Evolutionary conservation across 23 red algal genomes (phyloP).

Genomic region (Gracilaria gracilis): DNA sequence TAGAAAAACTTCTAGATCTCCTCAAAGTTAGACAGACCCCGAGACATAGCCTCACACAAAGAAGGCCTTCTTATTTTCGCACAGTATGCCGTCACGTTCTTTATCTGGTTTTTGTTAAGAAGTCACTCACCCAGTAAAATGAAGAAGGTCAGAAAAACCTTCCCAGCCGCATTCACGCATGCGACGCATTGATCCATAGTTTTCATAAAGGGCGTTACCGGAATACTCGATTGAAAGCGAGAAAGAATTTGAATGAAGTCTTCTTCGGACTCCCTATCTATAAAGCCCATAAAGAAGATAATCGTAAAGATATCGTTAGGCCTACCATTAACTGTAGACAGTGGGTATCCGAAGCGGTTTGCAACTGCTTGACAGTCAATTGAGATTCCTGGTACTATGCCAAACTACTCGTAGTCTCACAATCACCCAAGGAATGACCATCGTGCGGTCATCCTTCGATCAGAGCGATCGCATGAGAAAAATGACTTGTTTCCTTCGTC

Average conservation of each 20-base stretch:
- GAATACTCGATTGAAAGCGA: no score
- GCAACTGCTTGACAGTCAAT: background rate
- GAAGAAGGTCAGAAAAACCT: background rate
- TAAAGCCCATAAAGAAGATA: no score
- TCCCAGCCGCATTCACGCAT: conserved; percentile 13
- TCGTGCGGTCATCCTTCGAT: background rate
- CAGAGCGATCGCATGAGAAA: no score
- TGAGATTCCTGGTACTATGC: background rate
- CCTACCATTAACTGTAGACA: background rate
- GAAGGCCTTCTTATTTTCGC: background rate
- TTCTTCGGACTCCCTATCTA: no score
- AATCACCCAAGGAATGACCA: background rate
- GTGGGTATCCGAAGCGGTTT: background rate
- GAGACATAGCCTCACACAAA: conserved; percentile 10
- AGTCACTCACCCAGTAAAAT: background rate
- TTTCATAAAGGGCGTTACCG: no score
- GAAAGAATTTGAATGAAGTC: no score
- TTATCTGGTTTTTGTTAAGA: conserved; percentile 1
- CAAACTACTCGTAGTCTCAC: conserved; percentile 11
- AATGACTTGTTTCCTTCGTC: no score
- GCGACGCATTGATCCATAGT: conserved; percentile 16
- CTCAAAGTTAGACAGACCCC: conserved; percentile 2
- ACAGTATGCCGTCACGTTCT: background rate
- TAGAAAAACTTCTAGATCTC: background rate
- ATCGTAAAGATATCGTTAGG: no score